phyloP scores from a whole-genome alignment of 768 basidiomycete species.

The Calocybe indica region DNA sequence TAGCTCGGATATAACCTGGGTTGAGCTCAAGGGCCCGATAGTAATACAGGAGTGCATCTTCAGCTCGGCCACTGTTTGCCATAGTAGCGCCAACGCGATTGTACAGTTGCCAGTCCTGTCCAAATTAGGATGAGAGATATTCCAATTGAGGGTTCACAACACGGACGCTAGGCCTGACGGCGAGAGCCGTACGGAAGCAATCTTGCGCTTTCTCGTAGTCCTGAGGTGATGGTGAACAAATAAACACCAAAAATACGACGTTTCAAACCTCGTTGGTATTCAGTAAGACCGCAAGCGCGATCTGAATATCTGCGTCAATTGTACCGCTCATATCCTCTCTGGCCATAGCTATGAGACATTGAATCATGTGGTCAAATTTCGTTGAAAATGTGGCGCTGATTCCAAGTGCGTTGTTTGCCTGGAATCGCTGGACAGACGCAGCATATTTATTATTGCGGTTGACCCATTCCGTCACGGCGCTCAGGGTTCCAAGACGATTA shows the following conservation, averaged over 20 bases:
- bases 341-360: constrained; percentile 81
- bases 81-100: constrained; percentile 93
- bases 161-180: constrained; percentile 76
- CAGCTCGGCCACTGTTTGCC: constrained; percentile 80
- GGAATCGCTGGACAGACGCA: constrained; percentile 35
- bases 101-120: constrained; percentile 85
- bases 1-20: constrained; percentile 85
- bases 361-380: constrained; percentile 51
- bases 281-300: constrained; percentile 88
- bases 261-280: constrained; percentile 79
- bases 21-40: constrained; percentile 80
- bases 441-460: constrained; percentile 53
- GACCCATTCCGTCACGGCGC: constrained; percentile 84
- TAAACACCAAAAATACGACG: neutral
- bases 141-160: constrained; percentile 9
- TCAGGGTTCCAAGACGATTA: constrained; percentile 66
- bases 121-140: constrained; percentile 5
- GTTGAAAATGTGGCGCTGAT: constrained; percentile 26
- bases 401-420: constrained; percentile 22
- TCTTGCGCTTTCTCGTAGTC: constrained; percentile 91
- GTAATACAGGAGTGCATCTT: constrained; percentile 85
- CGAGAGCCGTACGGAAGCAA: constrained; percentile 87
- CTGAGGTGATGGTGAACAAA: constrained; percentile 29
- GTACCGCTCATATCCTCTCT: constrained; percentile 46
- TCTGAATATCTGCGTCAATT: constrained; percentile 92